A percentile compares a stretch with the other conserved stretches of the same genome.
phyloP scores from a whole-genome alignment of 2,329 filamentous ascomycete species.

The Ophiocordyceps camponoti-saundersi region DNA sequence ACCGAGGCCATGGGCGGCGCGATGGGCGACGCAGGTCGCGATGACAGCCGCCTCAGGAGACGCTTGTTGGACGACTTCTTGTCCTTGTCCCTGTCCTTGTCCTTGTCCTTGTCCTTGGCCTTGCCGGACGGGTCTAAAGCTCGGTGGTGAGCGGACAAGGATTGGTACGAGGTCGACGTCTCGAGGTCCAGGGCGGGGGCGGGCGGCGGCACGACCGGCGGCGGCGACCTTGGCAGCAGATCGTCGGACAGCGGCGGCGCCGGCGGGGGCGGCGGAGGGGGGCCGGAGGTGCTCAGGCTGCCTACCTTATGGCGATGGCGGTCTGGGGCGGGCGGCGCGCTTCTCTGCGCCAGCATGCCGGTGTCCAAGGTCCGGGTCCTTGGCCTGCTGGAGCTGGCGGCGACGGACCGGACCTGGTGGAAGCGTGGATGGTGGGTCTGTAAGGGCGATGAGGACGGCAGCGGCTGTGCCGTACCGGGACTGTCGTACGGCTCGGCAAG shows the following conservation, averaged over 20 bases:
- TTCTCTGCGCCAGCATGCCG: slow-evolving; percentile 29
- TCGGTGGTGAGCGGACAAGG: slow-evolving; percentile 17
- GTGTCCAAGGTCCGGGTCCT: slow-evolving; percentile 43
- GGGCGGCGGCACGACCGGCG: slow-evolving; percentile 3
- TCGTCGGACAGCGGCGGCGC: slow-evolving; percentile 24
- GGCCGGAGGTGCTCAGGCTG: slow-evolving; percentile 48
- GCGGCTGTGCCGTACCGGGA: slow-evolving; percentile 22
- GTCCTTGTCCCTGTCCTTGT: slow-evolving; percentile 21
- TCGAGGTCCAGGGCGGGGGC: slow-evolving; percentile 22
- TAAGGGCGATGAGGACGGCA: not conserved
- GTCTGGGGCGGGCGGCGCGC: slow-evolving; percentile 21
- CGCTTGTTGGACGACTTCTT: slow-evolving; percentile 23
- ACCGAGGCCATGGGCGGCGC: slow-evolving; percentile 36
- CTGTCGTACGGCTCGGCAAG: slow-evolving; percentile 34
- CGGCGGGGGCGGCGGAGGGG: slow-evolving; percentile 14
- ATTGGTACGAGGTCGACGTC: slow-evolving; percentile 21
- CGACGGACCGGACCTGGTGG: slow-evolving; percentile 13
- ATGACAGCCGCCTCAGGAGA: slow-evolving; percentile 36
- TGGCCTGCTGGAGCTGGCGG: slow-evolving; percentile 27
- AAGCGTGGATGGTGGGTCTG: not conserved
- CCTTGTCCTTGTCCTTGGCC: slow-evolving; percentile 21
- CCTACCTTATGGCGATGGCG: slow-evolving; percentile 45
- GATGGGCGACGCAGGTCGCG: slow-evolving; percentile 41
- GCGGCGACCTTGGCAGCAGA: slow-evolving; percentile 26
- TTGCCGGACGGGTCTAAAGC: slow-evolving; percentile 8